Base-by-base conservation (phyloP, 139 green algal genomes). In the Chlamydomonas sphaeroides region DNA sequence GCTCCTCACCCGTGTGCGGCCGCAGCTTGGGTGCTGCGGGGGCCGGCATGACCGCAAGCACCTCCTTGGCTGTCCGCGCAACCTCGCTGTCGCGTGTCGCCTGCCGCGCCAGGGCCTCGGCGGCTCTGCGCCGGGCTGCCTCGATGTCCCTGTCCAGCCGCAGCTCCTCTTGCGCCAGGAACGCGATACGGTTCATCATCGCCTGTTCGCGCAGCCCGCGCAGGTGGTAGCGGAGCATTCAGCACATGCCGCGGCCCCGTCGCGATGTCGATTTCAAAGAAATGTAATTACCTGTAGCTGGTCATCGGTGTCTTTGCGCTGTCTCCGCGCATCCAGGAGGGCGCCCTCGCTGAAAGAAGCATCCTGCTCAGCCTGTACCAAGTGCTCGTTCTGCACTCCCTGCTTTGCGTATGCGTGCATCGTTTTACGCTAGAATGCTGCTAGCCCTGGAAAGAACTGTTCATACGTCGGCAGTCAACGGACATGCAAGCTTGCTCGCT, bases 171-270 rank as follows among this genome's bases (percentile, higher is more conserved):
- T 84, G 77, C 33, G 77, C 77, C 3, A 84, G 56, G 35, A 68
- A 75, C 15, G 77, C 63, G 26, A 84, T 84, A n/a, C 77, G 21
- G 21, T 84, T 84, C 77, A 84, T 84, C 63, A 84, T 76, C 1
- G 77, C 65, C 77, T 84, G 77, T n/a, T n/a, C n/a, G n/a, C n/a
- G n/a, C n/a, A n/a, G n/a, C n/a, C n/a, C n/a, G n/a, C n/a, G n/a
- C n/a, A n/a, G n/a, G n/a, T n/a, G n/a, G n/a, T n/a, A n/a, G n/a
- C n/a, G n/a, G n/a, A n/a, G n/a, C n/a, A n/a, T n/a, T n/a, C n/a
- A n/a, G n/a, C n/a, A n/a, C n/a, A n/a, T n/a, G n/a, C n/a, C n/a
- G n/a, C n/a, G n/a, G n/a, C n/a, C n/a, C n/a, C n/a, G n/a, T n/a
- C n/a, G n/a, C n/a, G n/a, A n/a, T n/a, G n/a, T n/a, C n/a, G n/a